These are phyloP conservation scores for Vitis hybrid DNA, from an alignment of 177 flowering plant species.

Conservation along the genomic window DNA sequence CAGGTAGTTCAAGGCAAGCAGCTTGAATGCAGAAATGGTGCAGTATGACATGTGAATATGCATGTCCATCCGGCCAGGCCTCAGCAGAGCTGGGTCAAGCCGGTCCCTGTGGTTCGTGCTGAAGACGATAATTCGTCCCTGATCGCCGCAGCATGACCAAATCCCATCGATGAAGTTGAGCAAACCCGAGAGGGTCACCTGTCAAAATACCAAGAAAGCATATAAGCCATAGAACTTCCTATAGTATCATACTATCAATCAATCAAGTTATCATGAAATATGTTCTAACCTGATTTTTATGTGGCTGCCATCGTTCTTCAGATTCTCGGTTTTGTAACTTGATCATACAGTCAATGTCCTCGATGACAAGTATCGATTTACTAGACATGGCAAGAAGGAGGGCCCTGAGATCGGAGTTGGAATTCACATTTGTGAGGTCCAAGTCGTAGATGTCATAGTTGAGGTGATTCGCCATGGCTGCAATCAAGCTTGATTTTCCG, in stretches of 20 bases:
- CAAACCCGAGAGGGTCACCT: slow-evolving; percentile 32
- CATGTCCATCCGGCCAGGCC: slow-evolving; percentile 45
- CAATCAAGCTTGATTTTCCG: slow-evolving; percentile 50
- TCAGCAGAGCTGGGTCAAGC: slow-evolving; percentile 35
- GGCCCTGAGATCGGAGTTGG: slow-evolving; percentile 31
- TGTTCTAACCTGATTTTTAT: no score
- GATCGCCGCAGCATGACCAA: slow-evolving; percentile 41
- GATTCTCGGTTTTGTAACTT: no score
- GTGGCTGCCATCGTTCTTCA: no score
- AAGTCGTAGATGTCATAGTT: slow-evolving; percentile 47
- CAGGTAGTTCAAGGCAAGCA: slow-evolving; percentile 32
- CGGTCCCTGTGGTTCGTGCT: slow-evolving; percentile 41
- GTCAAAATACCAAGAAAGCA: neutral
- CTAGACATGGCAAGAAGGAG: slow-evolving; percentile 31
- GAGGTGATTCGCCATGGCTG: slow-evolving; percentile 49
- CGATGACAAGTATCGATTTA: slow-evolving; percentile 43
- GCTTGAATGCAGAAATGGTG: slow-evolving; percentile 25
- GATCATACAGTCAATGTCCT: slow-evolving; percentile 38
- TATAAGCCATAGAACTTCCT: no score
- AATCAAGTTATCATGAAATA: no score
- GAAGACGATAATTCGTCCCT: slow-evolving; percentile 38
- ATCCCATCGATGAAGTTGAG: slow-evolving; percentile 39
- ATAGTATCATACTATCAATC: no score
- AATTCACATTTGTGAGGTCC: slow-evolving; percentile 22
- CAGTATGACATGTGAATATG: slow-evolving; percentile 44